Evolutionary conservation across 495 filamentous ascomycete genomes (phyloP), one percentile per base, ranked within the genome.

Genomic region (Copromyces sp.): DNA sequence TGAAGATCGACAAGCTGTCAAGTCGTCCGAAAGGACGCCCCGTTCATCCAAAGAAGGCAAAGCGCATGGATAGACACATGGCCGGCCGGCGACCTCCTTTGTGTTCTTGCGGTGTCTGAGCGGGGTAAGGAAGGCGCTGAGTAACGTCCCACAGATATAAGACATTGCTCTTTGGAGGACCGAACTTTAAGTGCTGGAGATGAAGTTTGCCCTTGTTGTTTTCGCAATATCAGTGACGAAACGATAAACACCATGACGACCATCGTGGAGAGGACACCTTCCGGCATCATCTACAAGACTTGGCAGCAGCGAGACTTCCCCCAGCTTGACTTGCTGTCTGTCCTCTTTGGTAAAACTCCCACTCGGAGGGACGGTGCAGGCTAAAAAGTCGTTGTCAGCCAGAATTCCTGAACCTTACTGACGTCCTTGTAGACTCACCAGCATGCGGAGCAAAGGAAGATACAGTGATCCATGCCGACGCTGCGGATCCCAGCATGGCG

Each of bases 201-300:
- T 29, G 5, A 29, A 16, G 12, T 29, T 53, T 35, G 14, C 53
- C 29, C 24, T 17, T 61, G 53, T 35, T 17, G 14, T 29, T 53
- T 53, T 53, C 11, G 29, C 12, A 16, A 0, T 9, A 12, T 16
- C 12, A 61, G 24, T 4, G 14, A 61, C 53, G 29, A 3, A 16
- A 61, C 11, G 1, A 17, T 61, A 8, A 35, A 61, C 29, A 61
- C 4, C 4, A 75, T 76, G 71, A 39, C 47, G 12, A 73, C 39
- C 86, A 90, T 88, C 78, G 83, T 94, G 78, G 87, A 94, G 76
- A 97, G 95, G 84, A 94, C 94, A 83, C 90, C 87, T 78, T 96
- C 95, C 85, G 97, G 97, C 76, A 93, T 97, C 80, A 93, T 93
- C 81, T 97, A 93, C 88, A 96, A 97, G 86, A 95, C 94, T 14